These are phyloP conservation scores for Fusarium liriodendri DNA, from an alignment of 2,329 filamentous ascomycete species.

Conservation along the genomic window DNA sequence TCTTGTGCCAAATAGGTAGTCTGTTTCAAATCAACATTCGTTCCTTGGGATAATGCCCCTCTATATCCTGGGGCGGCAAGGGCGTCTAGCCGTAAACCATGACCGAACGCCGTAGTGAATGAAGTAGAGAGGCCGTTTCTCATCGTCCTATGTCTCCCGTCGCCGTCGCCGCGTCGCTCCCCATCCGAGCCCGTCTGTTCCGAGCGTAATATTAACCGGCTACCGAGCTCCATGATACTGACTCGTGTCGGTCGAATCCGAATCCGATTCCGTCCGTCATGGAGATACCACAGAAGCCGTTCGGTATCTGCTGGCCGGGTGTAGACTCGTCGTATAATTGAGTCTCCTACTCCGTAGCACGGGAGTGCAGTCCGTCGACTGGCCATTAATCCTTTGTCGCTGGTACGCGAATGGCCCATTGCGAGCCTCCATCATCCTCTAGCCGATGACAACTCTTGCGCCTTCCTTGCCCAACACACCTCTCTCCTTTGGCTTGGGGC, in stretches of 20 bases:
- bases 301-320: conserved; percentile 11
- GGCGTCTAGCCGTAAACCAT: conserved; percentile 38
- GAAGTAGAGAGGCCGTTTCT: conserved; percentile 39
- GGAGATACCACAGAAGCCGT: conserved; percentile 8
- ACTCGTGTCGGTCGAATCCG: not conserved
- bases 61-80: conserved; percentile 31
- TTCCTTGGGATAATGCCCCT: conserved; percentile 26
- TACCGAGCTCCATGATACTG: conserved; percentile 10
- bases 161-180: conserved; percentile 12
- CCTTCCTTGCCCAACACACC: conserved; percentile 96
- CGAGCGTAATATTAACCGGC: conserved; percentile 15
- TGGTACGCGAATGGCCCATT: conserved; percentile 24
- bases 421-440: conserved; percentile 41
- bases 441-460: conserved; percentile 83
- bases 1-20: conserved; percentile 24
- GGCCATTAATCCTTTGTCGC: conserved; percentile 25
- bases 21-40: conserved; percentile 34
- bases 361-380: conserved; percentile 14
- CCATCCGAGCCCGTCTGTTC: conserved; percentile 16
- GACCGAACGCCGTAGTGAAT: conserved; percentile 40
- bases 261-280: not conserved
- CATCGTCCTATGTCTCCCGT: conserved; percentile 30
- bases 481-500: conserved; percentile 92
- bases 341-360: conserved; percentile 7
- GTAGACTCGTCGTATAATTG: conserved; percentile 10